Evolutionary conservation across 139 green algal species (phyloP).

Genomic region (Tetraselmis chui): DNA sequence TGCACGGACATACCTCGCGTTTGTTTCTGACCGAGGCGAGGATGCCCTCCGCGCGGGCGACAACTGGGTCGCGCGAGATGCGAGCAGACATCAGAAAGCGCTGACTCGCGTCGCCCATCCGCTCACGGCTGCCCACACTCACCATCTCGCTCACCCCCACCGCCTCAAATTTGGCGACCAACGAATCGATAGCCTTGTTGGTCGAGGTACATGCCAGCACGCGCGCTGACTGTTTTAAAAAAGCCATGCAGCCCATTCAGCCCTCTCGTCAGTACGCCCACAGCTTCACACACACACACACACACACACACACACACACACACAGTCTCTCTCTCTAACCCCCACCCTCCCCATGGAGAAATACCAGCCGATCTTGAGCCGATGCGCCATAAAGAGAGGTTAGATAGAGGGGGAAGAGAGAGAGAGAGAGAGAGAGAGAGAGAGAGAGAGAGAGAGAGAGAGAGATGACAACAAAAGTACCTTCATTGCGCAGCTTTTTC

Average conservation of each 20-base stretch:
- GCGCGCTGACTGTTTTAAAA: not conserved
- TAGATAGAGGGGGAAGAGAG: too few relatives aligned
- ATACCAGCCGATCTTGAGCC: too few relatives aligned
- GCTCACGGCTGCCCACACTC: not conserved
- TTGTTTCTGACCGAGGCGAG: not conserved
- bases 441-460: too few relatives aligned
- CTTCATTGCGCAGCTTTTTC: too few relatives aligned
- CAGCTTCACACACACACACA: too few relatives aligned
- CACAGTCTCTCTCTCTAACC: too few relatives aligned
- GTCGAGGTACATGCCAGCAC: conserved; percentile 10
- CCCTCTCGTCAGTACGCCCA: too few relatives aligned
- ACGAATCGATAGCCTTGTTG: conserved; percentile 19
- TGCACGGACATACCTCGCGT: not conserved
- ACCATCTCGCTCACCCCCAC: not conserved
- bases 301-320: too few relatives aligned
- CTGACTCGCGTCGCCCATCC: not conserved
- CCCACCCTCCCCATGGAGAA: too few relatives aligned
- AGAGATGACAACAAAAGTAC: too few relatives aligned
- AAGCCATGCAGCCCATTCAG: not conserved
- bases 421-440: too few relatives aligned
- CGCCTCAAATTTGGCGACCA: conserved; percentile 9
- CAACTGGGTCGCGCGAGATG: not conserved
- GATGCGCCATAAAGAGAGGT: too few relatives aligned
- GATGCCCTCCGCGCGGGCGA: not conserved
- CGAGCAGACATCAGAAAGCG: not conserved